A percentile compares a stretch with the other conserved stretches of the same genome.
Evolutionary conservation across 805 yeast species (phyloP).

Genomic region (Lipomyces mesembrius): DNA sequence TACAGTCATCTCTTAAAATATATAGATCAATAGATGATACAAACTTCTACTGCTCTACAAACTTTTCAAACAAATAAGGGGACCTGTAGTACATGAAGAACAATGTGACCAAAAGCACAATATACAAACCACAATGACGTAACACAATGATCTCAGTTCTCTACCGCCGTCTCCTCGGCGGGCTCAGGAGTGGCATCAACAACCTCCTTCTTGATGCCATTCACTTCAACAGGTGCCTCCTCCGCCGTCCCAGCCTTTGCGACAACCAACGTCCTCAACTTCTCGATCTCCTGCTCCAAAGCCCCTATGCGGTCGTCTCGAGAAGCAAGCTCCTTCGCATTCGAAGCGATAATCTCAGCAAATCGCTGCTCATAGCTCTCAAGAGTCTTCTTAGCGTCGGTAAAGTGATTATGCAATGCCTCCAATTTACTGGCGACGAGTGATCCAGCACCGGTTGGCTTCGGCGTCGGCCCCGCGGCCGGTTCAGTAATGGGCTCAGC

Average conservation of each 20-base stretch:
- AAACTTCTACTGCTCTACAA: neutral
- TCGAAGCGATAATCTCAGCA: slow-evolving; percentile 20
- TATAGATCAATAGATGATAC: neutral
- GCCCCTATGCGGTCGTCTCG: slow-evolving; percentile 36
- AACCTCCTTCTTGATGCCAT: slow-evolving; percentile 8
- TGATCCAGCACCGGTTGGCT: slow-evolving; percentile 19
- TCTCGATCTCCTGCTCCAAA: slow-evolving; percentile 38
- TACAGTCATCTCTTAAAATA: neutral
- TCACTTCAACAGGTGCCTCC: slow-evolving; percentile 2
- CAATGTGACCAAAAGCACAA: neutral
- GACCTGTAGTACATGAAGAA: neutral
- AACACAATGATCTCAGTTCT: neutral
- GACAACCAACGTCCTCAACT: slow-evolving; percentile 18
- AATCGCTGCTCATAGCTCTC: slow-evolving; percentile 32
- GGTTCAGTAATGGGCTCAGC: slow-evolving; percentile 22
- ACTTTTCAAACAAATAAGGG: neutral
- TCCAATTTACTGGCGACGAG: slow-evolving; percentile 26
- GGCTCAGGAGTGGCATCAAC: neutral
- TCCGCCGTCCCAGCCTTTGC: slow-evolving; percentile 7
- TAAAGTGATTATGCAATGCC: slow-evolving; percentile 23
- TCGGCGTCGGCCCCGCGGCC: slow-evolving; percentile 21
- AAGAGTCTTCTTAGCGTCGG: slow-evolving; percentile 18
- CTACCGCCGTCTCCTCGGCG: slow-evolving; percentile 4
- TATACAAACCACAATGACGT: neutral
- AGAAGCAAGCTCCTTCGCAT: slow-evolving; percentile 35